These are phyloP conservation scores for Rosa chinensis DNA, from an alignment of 306 rosid genomes.

Conservation along the genomic window DNA sequence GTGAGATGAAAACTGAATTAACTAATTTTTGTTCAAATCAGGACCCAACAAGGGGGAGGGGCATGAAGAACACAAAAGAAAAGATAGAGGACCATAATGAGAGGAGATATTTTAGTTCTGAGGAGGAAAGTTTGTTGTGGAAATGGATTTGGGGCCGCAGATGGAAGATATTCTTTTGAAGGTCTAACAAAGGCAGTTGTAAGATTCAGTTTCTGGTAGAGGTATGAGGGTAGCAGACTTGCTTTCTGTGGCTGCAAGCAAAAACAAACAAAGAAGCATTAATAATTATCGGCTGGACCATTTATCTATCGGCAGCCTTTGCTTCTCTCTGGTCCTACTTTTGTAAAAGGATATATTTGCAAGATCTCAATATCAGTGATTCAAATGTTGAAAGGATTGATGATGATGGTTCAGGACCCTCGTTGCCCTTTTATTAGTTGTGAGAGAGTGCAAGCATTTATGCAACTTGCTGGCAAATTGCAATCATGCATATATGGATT, in stretches of 20 bases:
- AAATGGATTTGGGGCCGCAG: neutral
- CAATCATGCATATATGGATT: neutral
- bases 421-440: neutral
- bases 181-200: conserved; percentile 25
- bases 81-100: neutral
- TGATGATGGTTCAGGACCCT: neutral
- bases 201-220: conserved; percentile 30
- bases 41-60: neutral
- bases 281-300: conserved; percentile 40
- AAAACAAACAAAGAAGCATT: conserved; percentile 30
- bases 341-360: neutral
- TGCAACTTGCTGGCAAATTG: neutral
- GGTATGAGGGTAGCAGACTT: conserved; percentile 32
- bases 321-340: conserved; percentile 21
- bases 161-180: conserved; percentile 22
- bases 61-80: conserved; percentile 13
- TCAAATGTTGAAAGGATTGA: neutral
- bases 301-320: conserved; percentile 22
- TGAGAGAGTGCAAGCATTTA: neutral
- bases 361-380: neutral
- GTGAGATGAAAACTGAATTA: neutral
- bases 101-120: conserved; percentile 19
- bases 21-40: neutral
- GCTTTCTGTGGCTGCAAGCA: conserved; percentile 40
- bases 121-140: neutral